Evolutionary conservation across 257 asterid genomes (phyloP), one percentile per base, ranked within the genome.

Genomic region (Ocimum tenuiflorum): DNA sequence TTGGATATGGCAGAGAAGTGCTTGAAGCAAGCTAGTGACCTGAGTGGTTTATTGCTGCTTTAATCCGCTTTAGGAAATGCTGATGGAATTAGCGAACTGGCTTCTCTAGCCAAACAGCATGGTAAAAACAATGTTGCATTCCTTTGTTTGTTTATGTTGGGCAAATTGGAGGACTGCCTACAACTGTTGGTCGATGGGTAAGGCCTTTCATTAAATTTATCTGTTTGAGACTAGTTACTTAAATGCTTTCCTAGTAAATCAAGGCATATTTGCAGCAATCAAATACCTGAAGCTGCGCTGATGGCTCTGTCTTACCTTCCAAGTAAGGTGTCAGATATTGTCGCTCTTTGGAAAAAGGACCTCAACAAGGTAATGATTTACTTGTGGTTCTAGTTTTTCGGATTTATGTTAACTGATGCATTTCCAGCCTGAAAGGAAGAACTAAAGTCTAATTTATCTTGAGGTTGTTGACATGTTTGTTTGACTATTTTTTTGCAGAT

Each of bases 231-330:
- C 46, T 57, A 24, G 22, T 57, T 71, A 13, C n/a, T 33, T 22
- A 8, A 35, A 43, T 73, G 14, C 17, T 55, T 54, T 49, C 47
- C 22, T 75, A 42, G 72, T 70, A 58, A 73, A 33, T 52, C 42
- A 23, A 64, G 54, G 38, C 63, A 60, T 50, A 47, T 54, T 64
- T 72, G 69, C 82, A 90, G 97, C 80, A 84, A 86, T 50, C 97
- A 96, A 69, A 82, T 88, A 84, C 97, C 97, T 59, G 97, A 91
- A 81, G 97, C 97, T 82, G 97, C 97, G 63, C 74, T 91, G 77
- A 91, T 91, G 96, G 97, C 97, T 45, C 86, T 96, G 70, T 91
- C 97, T 33, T 91, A 91, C 77, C 96, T 91, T 75, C 97, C 97
- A 62, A 91, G 92, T 84, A 91, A 86, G 82, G 97, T 91, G 66